Evolutionary conservation across 2,329 filamentous ascomycete species (phyloP), one percentile per base, ranked within the genome.

Genomic region (Trichophaea hybrida): DNA sequence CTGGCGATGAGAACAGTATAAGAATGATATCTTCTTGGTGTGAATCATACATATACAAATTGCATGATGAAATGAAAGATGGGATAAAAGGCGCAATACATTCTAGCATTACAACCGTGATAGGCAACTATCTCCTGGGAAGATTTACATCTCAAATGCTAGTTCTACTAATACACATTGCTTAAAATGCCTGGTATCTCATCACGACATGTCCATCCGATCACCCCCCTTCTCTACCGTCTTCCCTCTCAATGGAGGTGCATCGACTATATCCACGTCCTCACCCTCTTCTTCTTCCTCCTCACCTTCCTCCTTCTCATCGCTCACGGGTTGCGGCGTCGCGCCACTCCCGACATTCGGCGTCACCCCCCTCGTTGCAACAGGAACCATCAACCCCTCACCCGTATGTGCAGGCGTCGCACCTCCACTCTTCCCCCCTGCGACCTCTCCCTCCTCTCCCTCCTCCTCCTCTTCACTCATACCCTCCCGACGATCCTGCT

Each of bases 401-500:
- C 50, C 15, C 13, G 40, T 52, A 2, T 55, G 58, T 6, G 62
- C 57, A 5, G 62, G 58, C 13, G 60, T 62, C 6, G 51, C 63
- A 13, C 57, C 49, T 13, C 34, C 35, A 24, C 15, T 46, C 4
- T 37, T 53, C 10, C 10, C 32, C 12, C 10, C 50, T 10, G 8
- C 52, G 31, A 8, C 32, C 2, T 38, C 55, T 34, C 37, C 56
- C 33, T 43, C 57, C 34, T 31, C 43, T 12, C 40, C 57, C 43
- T 46, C 59, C 55, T 63, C 64, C 31, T 66, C 64, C 31, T 63
- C 64, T 58, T 66, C 64, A 4, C 57, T 59, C 64, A 66, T 66
- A 6, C 64, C 64, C 38, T 66, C 64, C 12, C 62, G 59, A 2
- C 64, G 59, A 61, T 66, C 67, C 38, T 68, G 67, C 51, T 69